phyloP scores from a whole-genome alignment of 371 early-diverging fungal genomes.

The Quaeritorhiza haematococci region DNA sequence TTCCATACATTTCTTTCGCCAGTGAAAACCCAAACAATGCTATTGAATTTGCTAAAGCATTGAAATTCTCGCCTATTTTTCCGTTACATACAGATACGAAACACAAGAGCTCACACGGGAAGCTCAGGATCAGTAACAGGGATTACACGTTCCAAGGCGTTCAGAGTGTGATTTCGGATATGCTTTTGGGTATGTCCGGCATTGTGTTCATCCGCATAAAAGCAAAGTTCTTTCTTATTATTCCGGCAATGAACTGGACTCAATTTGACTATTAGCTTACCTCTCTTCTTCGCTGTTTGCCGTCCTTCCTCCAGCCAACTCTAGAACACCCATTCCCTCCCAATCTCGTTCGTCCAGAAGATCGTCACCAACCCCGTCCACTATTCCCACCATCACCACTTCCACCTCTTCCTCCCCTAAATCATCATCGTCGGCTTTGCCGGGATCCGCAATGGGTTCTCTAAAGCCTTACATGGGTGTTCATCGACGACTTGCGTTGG shows the following conservation, averaged over 20 bases:
- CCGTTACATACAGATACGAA: conserved; percentile 53
- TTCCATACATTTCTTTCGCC: too few species aligned
- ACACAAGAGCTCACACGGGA: conserved; percentile 20
- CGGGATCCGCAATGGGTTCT: too few species aligned
- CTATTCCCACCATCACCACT: background rate
- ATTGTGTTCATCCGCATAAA: background rate
- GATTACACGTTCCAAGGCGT: conserved; percentile 74
- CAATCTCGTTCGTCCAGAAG: conserved; percentile 7
- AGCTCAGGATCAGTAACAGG: conserved; percentile 44
- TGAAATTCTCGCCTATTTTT: too few species aligned
- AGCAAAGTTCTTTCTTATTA: background rate
- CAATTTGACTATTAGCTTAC: too few species aligned
- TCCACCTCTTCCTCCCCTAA: background rate
- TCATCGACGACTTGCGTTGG: conserved; percentile 63
- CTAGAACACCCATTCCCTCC: background rate
- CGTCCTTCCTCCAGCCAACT: background rate
- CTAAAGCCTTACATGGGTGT: conserved; percentile 6
- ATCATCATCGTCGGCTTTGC: too few species aligned
- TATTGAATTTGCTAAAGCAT: too few species aligned
- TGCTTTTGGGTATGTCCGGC: conserved; percentile 14
- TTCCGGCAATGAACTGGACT: conserved; percentile 17
- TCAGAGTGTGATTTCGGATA: conserved; percentile 47
- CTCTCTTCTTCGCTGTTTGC: too few species aligned
- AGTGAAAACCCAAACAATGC: too few species aligned
- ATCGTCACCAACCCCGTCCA: conserved; percentile 8